Evolutionary conservation across 2,329 filamentous ascomycete genomes (phyloP).

Genomic region (Acrodontium crateriforme): DNA sequence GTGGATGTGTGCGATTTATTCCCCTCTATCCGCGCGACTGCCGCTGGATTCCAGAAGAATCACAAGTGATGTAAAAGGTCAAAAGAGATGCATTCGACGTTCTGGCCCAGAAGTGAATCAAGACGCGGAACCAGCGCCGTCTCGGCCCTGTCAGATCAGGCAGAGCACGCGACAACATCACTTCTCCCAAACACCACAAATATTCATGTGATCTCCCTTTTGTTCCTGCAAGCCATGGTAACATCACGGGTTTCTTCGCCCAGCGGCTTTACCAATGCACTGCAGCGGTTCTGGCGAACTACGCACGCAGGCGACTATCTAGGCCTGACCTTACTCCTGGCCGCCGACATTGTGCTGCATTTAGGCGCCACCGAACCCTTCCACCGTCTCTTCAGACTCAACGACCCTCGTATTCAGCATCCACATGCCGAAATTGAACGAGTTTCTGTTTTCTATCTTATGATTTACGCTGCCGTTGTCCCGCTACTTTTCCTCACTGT

Average conservation of each 20-base stretch:
- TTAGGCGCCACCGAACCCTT: constrained; percentile 59
- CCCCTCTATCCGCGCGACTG: too few species aligned
- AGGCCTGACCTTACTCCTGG: constrained; percentile 57
- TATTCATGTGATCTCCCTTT: too few species aligned
- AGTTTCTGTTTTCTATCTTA: constrained; percentile 55
- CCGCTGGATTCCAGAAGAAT: too few species aligned
- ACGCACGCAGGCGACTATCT: constrained; percentile 84
- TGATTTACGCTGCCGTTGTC: constrained; percentile 62
- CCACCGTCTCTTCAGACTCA: constrained; percentile 85
- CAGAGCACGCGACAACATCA: too few species aligned
- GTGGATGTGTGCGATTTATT: too few species aligned
- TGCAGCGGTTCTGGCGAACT: constrained; percentile 36
- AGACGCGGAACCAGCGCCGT: too few species aligned
- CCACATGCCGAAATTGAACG: constrained; percentile 75
- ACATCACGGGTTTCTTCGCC: background rate
- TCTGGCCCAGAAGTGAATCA: too few species aligned
- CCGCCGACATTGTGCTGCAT: constrained; percentile 48
- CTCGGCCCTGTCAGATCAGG: too few species aligned
- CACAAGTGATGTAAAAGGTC: too few species aligned
- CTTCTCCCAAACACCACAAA: too few species aligned
- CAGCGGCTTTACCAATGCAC: constrained; percentile 7
- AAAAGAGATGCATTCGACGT: too few species aligned
- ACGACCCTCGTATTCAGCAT: constrained; percentile 71
- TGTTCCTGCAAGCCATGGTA: too few species aligned
- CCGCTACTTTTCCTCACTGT: constrained; percentile 54